Conservation (phyloP, 73 alveolate genomes). For the Paraurostyla sp. region DNA sequence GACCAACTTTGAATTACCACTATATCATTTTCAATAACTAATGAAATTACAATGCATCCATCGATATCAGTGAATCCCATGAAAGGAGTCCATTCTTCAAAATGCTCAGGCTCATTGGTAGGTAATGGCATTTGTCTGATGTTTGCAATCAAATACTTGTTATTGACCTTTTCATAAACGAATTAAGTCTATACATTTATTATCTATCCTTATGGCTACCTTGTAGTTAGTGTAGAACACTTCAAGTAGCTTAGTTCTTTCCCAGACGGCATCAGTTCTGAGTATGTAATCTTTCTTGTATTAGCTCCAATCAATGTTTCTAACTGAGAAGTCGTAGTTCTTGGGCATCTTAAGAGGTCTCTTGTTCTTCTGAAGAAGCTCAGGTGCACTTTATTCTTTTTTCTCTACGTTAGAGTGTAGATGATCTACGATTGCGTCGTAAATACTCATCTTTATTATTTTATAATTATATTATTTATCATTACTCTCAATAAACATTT, state of each 20-base stretch:
- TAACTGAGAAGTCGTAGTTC: constrained; percentile 81
- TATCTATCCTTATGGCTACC: background rate
- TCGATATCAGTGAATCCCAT: constrained; percentile 66
- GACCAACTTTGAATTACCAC: constrained; percentile 73
- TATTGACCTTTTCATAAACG: constrained; percentile 62
- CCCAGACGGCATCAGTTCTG: constrained; percentile 90
- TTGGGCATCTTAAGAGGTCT: constrained; percentile 80
- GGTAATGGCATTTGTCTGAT: constrained; percentile 73
- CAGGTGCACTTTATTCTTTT: background rate
- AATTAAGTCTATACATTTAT: constrained; percentile 13
- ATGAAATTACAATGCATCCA: constrained; percentile 58
- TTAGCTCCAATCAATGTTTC: constrained; percentile 77
- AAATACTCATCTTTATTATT: constrained; percentile 65
- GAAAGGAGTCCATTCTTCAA: constrained; percentile 72
- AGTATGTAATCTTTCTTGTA: constrained; percentile 76
- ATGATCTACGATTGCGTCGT: constrained; percentile 51
- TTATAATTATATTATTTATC: too few species aligned
- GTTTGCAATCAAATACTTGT: constrained; percentile 63
- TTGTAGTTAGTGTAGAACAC: constrained; percentile 75
- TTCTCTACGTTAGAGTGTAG: background rate
- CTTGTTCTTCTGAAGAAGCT: constrained; percentile 19
- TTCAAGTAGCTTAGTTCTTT: constrained; percentile 74
- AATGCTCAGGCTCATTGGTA: constrained; percentile 71
- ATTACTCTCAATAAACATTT: too few species aligned
- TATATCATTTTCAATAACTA: background rate